Evolutionary conservation across 2,329 filamentous ascomycete genomes (phyloP), one percentile per base, ranked within the genome.

Genomic region (Phialophora expanda): DNA sequence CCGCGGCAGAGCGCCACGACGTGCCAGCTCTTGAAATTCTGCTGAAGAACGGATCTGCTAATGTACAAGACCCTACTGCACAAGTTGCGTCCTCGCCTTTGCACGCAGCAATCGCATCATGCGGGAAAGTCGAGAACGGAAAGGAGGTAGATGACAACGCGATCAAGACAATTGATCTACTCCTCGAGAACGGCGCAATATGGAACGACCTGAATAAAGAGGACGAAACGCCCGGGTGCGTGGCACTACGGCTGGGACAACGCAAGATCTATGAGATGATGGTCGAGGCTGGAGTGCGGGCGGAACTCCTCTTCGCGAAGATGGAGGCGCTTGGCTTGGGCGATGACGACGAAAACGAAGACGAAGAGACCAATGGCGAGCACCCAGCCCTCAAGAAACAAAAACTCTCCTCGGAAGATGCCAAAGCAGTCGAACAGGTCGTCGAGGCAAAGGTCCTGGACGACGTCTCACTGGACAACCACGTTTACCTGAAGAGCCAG

Each of bases 181-280:
- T 61, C 12, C 32, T 61, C 12, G 58, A 61, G 32, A 61, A 54
- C 14, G 58, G 58, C 9, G 58, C 58, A 17, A 61, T 61, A 28
- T 61, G 58, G 58, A 61, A 61, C 14, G 58, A 61, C 38, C 30
- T 61, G 48, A 61, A 61, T 51, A 20, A 38, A 5, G 30, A 54
- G 48, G 58, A 61, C 24, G 48, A 61, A 44, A 61, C 58, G 20
- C 58, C 58, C 20, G 58, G 58, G 4, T 61, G 58, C 48, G 38
- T 61, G 50, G 58, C 58, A 30, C 30, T 61, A 2, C 28, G 58
- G 24, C 32, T 61, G 4, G 48, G 48, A n/a, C 58, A 61, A 12
- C 54, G 14, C 20, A 61, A 28, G 58, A 51, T 61, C 58, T 61
- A 61, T 30, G 58, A 61, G 12, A 61, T 61, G 28, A 61, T 61